A percentile compares a stretch with the other conserved stretches of the same genome.
These are phyloP conservation scores for Zygosaccharomyces sapae DNA, from an alignment of 1,139 yeast species.

Conservation along the genomic window DNA sequence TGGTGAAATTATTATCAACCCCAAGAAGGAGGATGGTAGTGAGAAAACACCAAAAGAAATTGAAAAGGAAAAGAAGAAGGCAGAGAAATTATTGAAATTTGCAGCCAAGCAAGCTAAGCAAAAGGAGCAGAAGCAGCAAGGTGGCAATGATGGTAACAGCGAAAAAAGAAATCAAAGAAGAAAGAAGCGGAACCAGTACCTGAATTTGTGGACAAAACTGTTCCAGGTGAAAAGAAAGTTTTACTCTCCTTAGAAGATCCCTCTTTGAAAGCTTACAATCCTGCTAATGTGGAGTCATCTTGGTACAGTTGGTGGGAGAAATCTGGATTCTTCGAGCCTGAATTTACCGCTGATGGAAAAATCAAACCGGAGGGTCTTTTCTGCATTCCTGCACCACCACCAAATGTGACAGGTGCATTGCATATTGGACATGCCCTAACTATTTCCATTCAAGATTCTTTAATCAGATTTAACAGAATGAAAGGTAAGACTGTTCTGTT, in stretches of 20 bases:
- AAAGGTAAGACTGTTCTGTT: constrained; percentile 90
- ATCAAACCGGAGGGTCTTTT: constrained; percentile 78
- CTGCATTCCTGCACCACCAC: constrained; percentile 96
- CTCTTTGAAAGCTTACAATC: constrained; percentile 88
- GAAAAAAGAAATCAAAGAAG: constrained; percentile 69
- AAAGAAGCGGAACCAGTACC: constrained; percentile 68
- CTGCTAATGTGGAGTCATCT: constrained; percentile 87
- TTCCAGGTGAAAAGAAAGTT: constrained; percentile 84
- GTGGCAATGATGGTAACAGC: constrained; percentile 41
- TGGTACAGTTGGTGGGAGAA: constrained; percentile 98
- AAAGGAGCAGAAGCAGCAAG: constrained; percentile 38
- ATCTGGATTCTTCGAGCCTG: constrained; percentile 84
- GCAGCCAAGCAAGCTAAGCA: constrained; percentile 88
- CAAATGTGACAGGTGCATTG: constrained; percentile 97
- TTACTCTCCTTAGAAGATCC: constrained; percentile 85
- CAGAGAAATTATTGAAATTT: constrained; percentile 92
- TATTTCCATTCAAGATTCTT: constrained; percentile 87
- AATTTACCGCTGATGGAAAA: constrained; percentile 68
- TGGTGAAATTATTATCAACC: constrained; percentile 38
- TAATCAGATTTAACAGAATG: constrained; percentile 94
- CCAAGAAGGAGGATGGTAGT: constrained; percentile 38
- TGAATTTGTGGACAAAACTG: constrained; percentile 76
- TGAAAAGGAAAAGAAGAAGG: constrained; percentile 93
- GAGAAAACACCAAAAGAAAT: constrained; percentile 68
- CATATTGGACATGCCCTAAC: constrained; percentile 99